Conservation (phyloP, 805 yeast genomes). For the Spathaspora passalidarum region DNA sequence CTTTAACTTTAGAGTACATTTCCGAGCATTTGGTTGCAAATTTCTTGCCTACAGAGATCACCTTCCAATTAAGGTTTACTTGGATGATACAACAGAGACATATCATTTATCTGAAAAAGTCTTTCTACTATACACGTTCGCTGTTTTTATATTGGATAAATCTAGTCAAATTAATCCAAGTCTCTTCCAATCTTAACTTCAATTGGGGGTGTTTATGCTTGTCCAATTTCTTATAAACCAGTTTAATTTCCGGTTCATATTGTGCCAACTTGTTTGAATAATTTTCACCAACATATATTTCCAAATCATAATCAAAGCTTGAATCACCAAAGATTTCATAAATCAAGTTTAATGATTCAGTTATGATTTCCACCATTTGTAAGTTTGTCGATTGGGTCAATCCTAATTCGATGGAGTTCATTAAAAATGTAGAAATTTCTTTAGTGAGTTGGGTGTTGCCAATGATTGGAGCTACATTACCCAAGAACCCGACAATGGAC, state of each 20-base stretch:
- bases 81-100: too few relatives aligned
- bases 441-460: constrained; percentile 44
- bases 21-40: too few relatives aligned
- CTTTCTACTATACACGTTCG: constrained; percentile 18
- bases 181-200: constrained; percentile 65
- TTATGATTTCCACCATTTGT: constrained; percentile 34
- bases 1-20: too few relatives aligned
- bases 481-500: constrained; percentile 51
- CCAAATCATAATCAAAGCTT: constrained; percentile 60
- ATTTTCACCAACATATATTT: constrained; percentile 58
- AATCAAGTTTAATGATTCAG: constrained; percentile 62
- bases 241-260: constrained; percentile 15
- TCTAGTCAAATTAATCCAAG: constrained; percentile 61
- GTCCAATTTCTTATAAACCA: constrained; percentile 22
- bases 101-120: too few relatives aligned
- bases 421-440: constrained; percentile 45
- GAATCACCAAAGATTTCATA: constrained; percentile 83
- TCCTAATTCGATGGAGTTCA: constrained; percentile 14
- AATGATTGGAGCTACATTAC: constrained; percentile 46
- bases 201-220: constrained; percentile 53
- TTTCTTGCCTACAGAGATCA: too few relatives aligned
- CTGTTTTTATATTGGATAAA: constrained; percentile 70
- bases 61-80: too few relatives aligned
- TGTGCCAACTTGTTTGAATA: constrained; percentile 36
- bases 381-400: neutral